Percentiles rank a stretch among this genome's conserved stretches.
Evolutionary conservation across 192 early-diverging fungal genomes (phyloP).

Genomic region (Podila verticillata): DNA sequence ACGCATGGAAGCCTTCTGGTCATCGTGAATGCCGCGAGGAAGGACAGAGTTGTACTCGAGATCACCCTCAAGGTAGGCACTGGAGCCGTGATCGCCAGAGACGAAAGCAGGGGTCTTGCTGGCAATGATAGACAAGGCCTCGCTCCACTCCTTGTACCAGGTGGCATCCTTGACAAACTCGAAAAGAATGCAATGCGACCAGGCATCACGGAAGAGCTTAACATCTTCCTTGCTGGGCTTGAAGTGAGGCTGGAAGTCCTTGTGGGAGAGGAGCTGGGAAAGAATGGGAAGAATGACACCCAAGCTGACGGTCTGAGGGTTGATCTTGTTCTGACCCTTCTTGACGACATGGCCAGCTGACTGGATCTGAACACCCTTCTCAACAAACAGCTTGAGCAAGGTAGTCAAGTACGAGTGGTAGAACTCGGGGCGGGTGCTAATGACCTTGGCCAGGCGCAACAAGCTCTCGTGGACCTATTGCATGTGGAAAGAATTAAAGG

Average conservation of each 20-base stretch:
- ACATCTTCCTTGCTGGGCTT: slow-evolving; percentile 70
- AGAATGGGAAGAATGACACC: slow-evolving; percentile 72
- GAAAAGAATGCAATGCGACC: slow-evolving; percentile 87
- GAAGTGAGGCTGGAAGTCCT: slow-evolving; percentile 66
- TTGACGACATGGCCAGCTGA: slow-evolving; percentile 50
- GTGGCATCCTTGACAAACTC: slow-evolving; percentile 77
- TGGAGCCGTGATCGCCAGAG: slow-evolving; percentile 63
- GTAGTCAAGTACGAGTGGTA: slow-evolving; percentile 62
- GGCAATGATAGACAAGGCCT: slow-evolving; percentile 76
- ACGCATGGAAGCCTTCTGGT: slow-evolving; percentile 67
- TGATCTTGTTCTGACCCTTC: slow-evolving; percentile 56
- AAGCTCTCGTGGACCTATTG: slow-evolving; percentile 57
- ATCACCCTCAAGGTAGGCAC: slow-evolving; percentile 87
- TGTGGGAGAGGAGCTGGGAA: slow-evolving; percentile 64
- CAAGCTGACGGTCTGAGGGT: slow-evolving; percentile 57
- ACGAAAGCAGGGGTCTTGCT: slow-evolving; percentile 87
- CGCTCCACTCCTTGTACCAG: slow-evolving; percentile 82
- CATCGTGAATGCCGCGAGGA: slow-evolving; percentile 49
- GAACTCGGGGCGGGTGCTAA: slow-evolving; percentile 62
- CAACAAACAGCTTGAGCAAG: slow-evolving; percentile 66
- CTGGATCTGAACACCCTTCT: slow-evolving; percentile 69
- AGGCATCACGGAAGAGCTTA: slow-evolving; percentile 85
- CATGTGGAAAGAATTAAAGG: not conserved
- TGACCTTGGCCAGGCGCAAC: slow-evolving; percentile 57
- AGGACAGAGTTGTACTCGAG: slow-evolving; percentile 89